Evolutionary conservation across 129 eudicot genomes (phyloP), one percentile per base, ranked within the genome.

Genomic region (Logfia minima): DNA sequence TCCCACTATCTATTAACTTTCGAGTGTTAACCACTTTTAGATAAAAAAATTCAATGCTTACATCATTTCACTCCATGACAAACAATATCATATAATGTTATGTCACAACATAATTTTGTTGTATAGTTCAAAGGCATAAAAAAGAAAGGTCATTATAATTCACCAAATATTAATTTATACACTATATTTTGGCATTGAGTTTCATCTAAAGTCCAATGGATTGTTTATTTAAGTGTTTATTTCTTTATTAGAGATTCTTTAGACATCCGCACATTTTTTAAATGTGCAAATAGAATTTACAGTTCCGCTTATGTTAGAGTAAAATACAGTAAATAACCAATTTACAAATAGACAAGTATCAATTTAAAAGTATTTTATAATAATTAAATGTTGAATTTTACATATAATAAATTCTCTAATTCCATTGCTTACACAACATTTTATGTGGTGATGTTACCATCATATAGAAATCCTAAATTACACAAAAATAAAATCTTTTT

Each of bases 1-100:
- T 26, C 79, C 83, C 85, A 78, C 83, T 70, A 80, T 71, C n/a
- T 48, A 48, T 48, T 11, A 48, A 0, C 55, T 48, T 48, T 48
- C 3, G 14, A 48, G 70, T 31, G 51, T 75, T 83, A 67, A 78
- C 88, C 77, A 82, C 79, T 76, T 28, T 76, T 63, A 58, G 14
- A 56, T 29, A 69, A 23, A 41, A 37, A 48, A 11, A 48, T 18
- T 39, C 3, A 68, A 68, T 55, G 69, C 35, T 39, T 84, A 83
- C 88, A 28, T 52, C 75, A 24, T 74, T 79, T 73, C 69, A 66
- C 79, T 67, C 5, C 34, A 53, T 76, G 43, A 64, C 71, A 69
- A 80, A 77, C 39, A 69, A 61, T 58, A 48, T 63, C 10, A 35
- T 66, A 14, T 35, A 58, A 73, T 51, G 37, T 71, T 48, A 73